Evolutionary conservation across 306 rosid species (phyloP), one percentile per base, ranked within the genome.

Genomic region (Trifolium pratense): DNA sequence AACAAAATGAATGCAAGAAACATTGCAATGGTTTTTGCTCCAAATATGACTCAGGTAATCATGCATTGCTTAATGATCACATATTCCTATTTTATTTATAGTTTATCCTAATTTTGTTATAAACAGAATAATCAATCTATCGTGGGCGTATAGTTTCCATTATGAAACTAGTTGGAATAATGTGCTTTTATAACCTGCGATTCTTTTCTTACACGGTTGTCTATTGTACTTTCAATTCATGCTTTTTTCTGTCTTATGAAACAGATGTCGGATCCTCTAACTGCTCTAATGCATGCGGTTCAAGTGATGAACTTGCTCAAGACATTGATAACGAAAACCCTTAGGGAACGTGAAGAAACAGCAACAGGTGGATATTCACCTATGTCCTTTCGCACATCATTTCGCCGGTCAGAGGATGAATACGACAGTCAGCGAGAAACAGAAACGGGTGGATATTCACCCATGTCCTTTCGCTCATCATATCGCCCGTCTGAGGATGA

Each of bases 241-340:
- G 18, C 52, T 66, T 32, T 72, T 16, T 5, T 46, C 36, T 79
- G 56, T 61, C 46, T 80, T 25, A 8, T 86, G 74, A 20, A 68
- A 49, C 83, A 94, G 99, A 94, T 94, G 99, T 94, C 99, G 45
- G 99, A 94, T 90, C 99, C 97, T 40, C 84, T 91, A 81, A 94
- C 96, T 29, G 99, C 99, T 61, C 81, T 94, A 83, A 91, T 94
- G 99, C 97, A 94, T 18, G 99, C 99, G 31, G 99, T 94, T 79
- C 99, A 94, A 87, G 99, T 94, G 51, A 94, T 94, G 99, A 94
- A 94, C 83, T 79, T 94, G 55, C 97, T 94, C 76, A 94, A 88
- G 83, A 91, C 95, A 56, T 85, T 94, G 70, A 91, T 94, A 67
- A 88, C 66, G 81, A 94, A 85, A 84, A 86, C 90, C 21, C 84